Evolutionary conservation across 345 rosid species (phyloP), one percentile per base, ranked within the genome.

Genomic region (Lepidium sativum): DNA sequence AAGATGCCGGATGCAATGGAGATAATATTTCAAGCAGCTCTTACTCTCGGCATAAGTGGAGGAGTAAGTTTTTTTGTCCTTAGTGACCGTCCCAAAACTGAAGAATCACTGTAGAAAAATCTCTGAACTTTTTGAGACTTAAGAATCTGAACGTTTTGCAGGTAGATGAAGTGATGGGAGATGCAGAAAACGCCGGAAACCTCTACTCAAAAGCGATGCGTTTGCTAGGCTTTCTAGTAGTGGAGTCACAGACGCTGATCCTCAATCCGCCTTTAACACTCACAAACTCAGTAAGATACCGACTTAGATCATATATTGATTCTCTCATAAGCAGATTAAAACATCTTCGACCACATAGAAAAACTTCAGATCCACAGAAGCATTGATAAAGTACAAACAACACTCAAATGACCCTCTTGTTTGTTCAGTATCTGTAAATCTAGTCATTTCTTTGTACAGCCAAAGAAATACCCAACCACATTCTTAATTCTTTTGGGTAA

Each of bases 1-100:
- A 81, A 81, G 80, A 85, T 91, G 98, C 99, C 99, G 5, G 97
- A 95, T 78, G 88, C 99, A 17, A 86, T 95, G 95, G 99, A 95
- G 82, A 79, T 74, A 5, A 86, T 95, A 81, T 91, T 80, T 76
- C 91, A 95, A 62, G 83, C 84, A 57, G 99, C 99, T 65, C 98
- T 95, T 72, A 68, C 76, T 50, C 76, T 85, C 17, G 99, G 98
- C 72, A 81, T 70, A 65, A 41, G 54, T 60, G 98, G 98, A 33
- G 96, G 86, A 61, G 99, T 95, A 69, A 84, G 96, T 78, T 54
- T 68, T 47, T 62, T 33, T 52, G 23, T 21, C 49, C 34, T 3
- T 18, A 53, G 47, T 45, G 50, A 34, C 38, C 40, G 31, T 8
- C 14, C 48, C 41, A 4, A 37, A 68, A 29, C 39, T 15, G 39